A percentile compares a stretch with the other conserved stretches of the same genome.
Evolutionary conservation across 2,329 filamentous ascomycete genomes (phyloP).

Genomic region (Fusarium aywerte): DNA sequence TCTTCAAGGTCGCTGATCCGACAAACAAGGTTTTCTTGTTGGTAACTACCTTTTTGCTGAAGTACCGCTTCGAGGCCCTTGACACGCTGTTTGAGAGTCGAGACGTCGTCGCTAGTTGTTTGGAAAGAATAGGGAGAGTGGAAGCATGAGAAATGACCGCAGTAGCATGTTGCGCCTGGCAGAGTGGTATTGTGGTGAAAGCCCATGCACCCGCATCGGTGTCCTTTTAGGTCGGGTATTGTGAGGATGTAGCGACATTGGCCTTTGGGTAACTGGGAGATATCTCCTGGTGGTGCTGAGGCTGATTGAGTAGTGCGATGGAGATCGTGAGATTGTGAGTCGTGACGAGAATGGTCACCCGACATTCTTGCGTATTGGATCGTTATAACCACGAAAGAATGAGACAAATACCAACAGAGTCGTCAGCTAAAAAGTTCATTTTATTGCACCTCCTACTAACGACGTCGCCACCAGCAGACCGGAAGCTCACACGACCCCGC

Average conservation of each 20-base stretch:
- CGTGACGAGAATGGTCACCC: not conserved
- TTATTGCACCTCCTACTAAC: not conserved
- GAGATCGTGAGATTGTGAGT: not conserved
- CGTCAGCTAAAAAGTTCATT: not conserved
- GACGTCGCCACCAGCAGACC: not conserved
- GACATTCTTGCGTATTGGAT: not conserved
- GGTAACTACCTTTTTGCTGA: constrained; percentile 6
- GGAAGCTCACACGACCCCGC: constrained; percentile 15
- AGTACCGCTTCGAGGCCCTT: not conserved
- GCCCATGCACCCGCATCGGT: constrained; percentile 25
- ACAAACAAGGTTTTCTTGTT: not conserved
- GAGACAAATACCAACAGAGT: not conserved
- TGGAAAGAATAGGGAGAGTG: constrained; percentile 3
- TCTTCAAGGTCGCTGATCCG: constrained; percentile 16
- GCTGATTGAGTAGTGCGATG: constrained; percentile 23
- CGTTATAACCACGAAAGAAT: not conserved
- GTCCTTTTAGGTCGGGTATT: constrained; percentile 15
- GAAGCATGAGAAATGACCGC: constrained; percentile 23
- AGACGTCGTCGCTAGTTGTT: constrained; percentile 6
- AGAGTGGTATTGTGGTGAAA: constrained; percentile 22
- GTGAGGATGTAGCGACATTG: constrained; percentile 30
- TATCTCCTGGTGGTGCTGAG: constrained; percentile 18
- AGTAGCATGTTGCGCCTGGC: constrained; percentile 17
- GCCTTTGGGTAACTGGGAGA: constrained; percentile 9
- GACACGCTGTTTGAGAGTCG: not conserved